Evolutionary conservation across 768 basidiomycete genomes (phyloP).

Genomic region (Pulveroboletus sp.): DNA sequence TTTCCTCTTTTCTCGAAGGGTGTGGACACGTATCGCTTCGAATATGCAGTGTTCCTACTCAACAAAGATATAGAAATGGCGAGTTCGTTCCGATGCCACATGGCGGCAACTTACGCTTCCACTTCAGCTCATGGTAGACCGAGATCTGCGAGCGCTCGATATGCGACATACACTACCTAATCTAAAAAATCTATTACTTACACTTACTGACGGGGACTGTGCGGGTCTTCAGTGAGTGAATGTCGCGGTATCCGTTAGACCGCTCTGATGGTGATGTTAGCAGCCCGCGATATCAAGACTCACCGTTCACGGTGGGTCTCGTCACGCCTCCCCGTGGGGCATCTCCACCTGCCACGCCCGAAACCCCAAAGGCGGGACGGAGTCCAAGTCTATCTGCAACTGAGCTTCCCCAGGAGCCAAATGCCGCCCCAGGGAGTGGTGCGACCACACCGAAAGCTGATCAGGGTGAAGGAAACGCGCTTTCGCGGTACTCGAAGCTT

Average conservation of each 20-base stretch:
- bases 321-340: slow-evolving; percentile 20
- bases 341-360: slow-evolving; percentile 18
- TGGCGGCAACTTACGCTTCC: slow-evolving; percentile 4
- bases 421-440: slow-evolving; percentile 51
- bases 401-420: slow-evolving; percentile 31
- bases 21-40: slow-evolving; percentile 94
- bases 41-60: slow-evolving; percentile 93
- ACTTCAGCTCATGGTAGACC: slow-evolving; percentile 81
- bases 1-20: slow-evolving; percentile 94
- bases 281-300: slow-evolving; percentile 17
- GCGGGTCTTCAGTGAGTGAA: slow-evolving; percentile 43
- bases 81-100: background rate
- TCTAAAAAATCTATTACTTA: slow-evolving; percentile 88
- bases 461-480: slow-evolving; percentile 31
- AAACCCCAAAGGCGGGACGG: slow-evolving; percentile 27
- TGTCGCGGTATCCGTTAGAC: background rate
- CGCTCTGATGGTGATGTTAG: slow-evolving; percentile 17
- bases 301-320: slow-evolving; percentile 20
- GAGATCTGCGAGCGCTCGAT: slow-evolving; percentile 85
- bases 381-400: slow-evolving; percentile 8
- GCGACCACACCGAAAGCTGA: slow-evolving; percentile 51
- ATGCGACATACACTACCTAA: slow-evolving; percentile 96
- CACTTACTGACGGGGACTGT: slow-evolving; percentile 69
- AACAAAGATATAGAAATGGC: slow-evolving; percentile 99
- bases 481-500: slow-evolving; percentile 39